Evolutionary conservation across 176 grass and related monocot species (phyloP).

Genomic region (Urochloa ruziziensis): DNA sequence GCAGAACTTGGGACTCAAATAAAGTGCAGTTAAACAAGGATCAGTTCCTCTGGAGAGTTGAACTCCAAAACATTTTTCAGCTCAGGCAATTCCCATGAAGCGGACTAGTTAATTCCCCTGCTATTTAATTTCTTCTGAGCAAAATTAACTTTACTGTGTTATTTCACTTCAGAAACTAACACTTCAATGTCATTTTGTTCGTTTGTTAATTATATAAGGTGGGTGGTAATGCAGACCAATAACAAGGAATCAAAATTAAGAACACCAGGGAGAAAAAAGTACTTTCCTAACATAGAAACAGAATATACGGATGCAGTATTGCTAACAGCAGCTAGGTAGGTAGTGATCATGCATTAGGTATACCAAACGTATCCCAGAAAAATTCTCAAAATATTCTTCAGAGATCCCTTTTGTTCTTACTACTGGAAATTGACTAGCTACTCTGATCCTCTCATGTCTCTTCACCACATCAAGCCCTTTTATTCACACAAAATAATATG

Average conservation of each 20-base stretch:
- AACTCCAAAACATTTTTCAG: neutral
- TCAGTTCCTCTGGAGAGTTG: neutral
- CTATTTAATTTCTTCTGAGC: neutral
- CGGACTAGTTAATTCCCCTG: neutral
- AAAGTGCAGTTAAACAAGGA: too few relatives aligned
- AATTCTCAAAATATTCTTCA: too few relatives aligned
- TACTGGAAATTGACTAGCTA: slow-evolving; percentile 18
- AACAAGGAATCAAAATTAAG: neutral
- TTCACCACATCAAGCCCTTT: neutral
- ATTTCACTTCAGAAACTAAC: neutral
- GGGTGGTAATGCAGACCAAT: neutral
- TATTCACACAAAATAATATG: neutral
- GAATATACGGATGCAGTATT: neutral
- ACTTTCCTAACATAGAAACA: neutral
- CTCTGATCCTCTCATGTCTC: neutral
- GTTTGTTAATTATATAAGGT: neutral
- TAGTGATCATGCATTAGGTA: too few relatives aligned
- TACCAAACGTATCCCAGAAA: too few relatives aligned
- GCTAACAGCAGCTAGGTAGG: neutral
- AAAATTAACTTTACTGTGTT: neutral
- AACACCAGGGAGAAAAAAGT: neutral
- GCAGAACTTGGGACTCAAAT: neutral
- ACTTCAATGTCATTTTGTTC: neutral
- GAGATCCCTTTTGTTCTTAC: neutral
- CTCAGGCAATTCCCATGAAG: neutral